Conservation (phyloP, 495 filamentous ascomycete species). For the Penicillium goetzii region DNA sequence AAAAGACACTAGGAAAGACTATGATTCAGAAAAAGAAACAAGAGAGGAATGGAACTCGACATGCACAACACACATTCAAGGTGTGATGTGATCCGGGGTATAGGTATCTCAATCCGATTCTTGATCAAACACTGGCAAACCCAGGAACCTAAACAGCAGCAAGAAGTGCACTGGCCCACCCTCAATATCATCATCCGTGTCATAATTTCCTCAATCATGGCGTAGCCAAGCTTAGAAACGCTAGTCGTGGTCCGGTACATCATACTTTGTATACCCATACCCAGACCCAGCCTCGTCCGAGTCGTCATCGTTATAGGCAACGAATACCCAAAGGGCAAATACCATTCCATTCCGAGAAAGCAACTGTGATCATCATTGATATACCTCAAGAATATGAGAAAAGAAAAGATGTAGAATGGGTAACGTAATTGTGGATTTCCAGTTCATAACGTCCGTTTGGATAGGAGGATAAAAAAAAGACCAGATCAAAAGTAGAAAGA, state of each 20-base stretch:
- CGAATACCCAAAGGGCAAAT: neutral
- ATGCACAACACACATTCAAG: neutral
- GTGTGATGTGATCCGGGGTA: too few species aligned
- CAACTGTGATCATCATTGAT: neutral
- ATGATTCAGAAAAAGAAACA: neutral
- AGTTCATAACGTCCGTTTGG: slow-evolving; percentile 7
- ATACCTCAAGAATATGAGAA: neutral
- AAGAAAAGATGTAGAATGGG: neutral
- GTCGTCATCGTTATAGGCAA: too few species aligned
- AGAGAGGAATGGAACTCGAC: neutral
- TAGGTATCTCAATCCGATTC: neutral
- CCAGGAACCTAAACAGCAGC: neutral
- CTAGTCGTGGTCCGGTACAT: neutral
- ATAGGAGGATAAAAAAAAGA: neutral
- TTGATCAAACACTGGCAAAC: neutral
- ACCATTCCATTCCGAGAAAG: neutral
- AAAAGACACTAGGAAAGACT: neutral
- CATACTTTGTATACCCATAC: neutral
- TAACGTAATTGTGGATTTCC: slow-evolving; percentile 3
- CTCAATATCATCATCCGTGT: neutral
- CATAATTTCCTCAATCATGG: neutral
- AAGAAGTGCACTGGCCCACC: neutral
- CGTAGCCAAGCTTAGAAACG: neutral
- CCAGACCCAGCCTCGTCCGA: neutral
- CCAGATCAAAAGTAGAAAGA: neutral